phyloP scores from a whole-genome alignment of 352 stramenopile species.

The Albugo candida region DNA sequence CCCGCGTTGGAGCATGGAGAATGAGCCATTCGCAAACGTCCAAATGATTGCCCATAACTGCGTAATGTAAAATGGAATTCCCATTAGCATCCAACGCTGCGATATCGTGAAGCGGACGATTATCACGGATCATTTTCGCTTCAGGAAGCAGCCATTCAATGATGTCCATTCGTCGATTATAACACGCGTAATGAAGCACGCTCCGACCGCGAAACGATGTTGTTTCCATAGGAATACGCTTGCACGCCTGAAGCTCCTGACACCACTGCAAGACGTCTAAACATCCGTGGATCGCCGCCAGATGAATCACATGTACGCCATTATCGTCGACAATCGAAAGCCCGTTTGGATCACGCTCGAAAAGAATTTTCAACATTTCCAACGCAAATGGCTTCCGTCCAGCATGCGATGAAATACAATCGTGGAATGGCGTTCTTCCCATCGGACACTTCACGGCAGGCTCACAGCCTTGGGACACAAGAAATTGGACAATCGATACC shows the following conservation, averaged over 20 bases:
- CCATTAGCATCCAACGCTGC: conserved; percentile 24
- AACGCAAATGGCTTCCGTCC: conserved; percentile 11
- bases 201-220: conserved; percentile 40
- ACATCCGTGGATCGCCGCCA: conserved; percentile 43
- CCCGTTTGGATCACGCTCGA: conserved; percentile 24
- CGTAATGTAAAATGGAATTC: conserved; percentile 47
- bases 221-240: conserved; percentile 13
- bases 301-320: conserved; percentile 35
- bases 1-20: conserved; percentile 15
- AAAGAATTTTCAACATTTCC: conserved; percentile 23
- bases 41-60: conserved; percentile 30
- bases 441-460: conserved; percentile 20
- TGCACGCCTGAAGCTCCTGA: conserved; percentile 5
- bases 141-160: conserved; percentile 25
- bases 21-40: conserved; percentile 43
- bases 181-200: conserved; percentile 46
- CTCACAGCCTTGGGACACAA: conserved; percentile 32
- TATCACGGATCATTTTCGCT: conserved; percentile 10
- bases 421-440: conserved; percentile 35
- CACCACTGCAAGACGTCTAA: conserved; percentile 42
- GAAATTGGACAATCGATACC: conserved; percentile 25
- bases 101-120: conserved; percentile 12
- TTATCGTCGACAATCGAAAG: conserved; percentile 30
- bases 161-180: conserved; percentile 27
- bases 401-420: conserved; percentile 16